Evolutionary conservation across 2,329 filamentous ascomycete species (phyloP), one percentile per base, ranked within the genome.

Genomic region (Colletotrichum sansevieriae): DNA sequence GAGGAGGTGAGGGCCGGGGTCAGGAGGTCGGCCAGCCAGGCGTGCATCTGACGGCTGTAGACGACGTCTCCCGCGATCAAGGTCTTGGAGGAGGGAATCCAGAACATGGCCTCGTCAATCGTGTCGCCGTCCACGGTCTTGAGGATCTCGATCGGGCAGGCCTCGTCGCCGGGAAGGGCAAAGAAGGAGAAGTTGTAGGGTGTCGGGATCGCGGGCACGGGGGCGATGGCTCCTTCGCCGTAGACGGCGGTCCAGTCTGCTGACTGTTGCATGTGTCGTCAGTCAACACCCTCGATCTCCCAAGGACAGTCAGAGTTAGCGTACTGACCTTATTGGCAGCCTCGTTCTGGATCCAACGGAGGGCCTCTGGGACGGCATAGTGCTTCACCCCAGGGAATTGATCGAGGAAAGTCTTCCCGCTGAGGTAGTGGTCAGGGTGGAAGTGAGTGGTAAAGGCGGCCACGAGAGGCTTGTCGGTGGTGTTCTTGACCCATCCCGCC

Each of bases 151-250:
- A 68, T 60, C 0, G 64, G 68, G 20, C 41, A 59, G 6, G 41
- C 18, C 15, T 70, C 64, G 5, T 64, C 46, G 13, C 59, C 68
- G 6, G 64, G 60, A 2, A 70, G 64, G 15, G 41, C 12, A 20
- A 70, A 52, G 37, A 70, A 70, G 5, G 64, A 46, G 35, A 56
- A 61, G 64, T 68, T 63, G 41, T 64, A 70, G 2, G 68, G n/a
- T 4, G 55, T 57, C 13, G 68, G 60, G 15, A 67, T 58, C 1
- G 63, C 68, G 4, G 63, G 57, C 1, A 9, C 6, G 4, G 64
- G 11, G 25, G 65, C 64, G 25, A 68, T 57, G 25, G 37, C 11
- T n/a, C 56, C 59, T 3, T 35, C 29, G 3, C 68, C 68, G 15
- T 46, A 49, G 3, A 35, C 29, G 9, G 43, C 15, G 10, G 58